Evolutionary conservation across 2,329 filamentous ascomycete species (phyloP).

Genomic region (Lojkania enalia): DNA sequence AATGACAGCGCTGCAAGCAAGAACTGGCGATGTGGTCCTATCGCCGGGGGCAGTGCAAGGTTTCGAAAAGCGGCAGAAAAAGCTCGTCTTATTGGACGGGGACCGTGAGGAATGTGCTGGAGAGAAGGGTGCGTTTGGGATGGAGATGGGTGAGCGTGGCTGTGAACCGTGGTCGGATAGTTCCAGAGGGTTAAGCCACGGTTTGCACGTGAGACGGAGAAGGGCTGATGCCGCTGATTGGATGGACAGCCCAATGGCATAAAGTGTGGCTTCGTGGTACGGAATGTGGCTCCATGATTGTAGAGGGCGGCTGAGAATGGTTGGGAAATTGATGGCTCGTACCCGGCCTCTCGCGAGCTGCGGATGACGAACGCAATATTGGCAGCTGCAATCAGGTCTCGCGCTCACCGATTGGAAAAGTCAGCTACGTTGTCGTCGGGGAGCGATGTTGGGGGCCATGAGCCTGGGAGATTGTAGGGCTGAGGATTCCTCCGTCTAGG

Average conservation of each 20-base stretch:
- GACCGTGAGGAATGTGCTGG: background rate
- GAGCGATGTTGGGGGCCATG: too few species aligned
- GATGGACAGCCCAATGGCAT: background rate
- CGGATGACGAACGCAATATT: background rate
- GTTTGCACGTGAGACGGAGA: too few species aligned
- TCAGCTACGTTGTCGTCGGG: too few species aligned
- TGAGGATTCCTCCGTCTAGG: too few species aligned
- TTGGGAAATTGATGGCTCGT: too few species aligned
- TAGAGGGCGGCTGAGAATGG: too few species aligned
- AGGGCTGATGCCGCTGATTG: too few species aligned
- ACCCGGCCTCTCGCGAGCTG: background rate
- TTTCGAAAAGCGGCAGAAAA: slow-evolving; percentile 33
- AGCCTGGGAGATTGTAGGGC: too few species aligned
- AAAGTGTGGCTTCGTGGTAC: too few species aligned
- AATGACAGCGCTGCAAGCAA: background rate
- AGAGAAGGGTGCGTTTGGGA: slow-evolving; percentile 2
- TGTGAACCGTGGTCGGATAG: slow-evolving; percentile 1
- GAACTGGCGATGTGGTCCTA: background rate
- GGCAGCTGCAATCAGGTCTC: slow-evolving; percentile 1
- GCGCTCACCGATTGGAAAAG: slow-evolving; percentile 5
- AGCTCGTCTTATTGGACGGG: slow-evolving; percentile 21
- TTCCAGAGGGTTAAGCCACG: too few species aligned
- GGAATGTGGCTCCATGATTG: too few species aligned
- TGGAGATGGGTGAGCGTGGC: too few species aligned
- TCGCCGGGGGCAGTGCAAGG: slow-evolving; percentile 28